phyloP scores from a whole-genome alignment of 257 asterid genomes.

The Plectranthus barbatus region DNA sequence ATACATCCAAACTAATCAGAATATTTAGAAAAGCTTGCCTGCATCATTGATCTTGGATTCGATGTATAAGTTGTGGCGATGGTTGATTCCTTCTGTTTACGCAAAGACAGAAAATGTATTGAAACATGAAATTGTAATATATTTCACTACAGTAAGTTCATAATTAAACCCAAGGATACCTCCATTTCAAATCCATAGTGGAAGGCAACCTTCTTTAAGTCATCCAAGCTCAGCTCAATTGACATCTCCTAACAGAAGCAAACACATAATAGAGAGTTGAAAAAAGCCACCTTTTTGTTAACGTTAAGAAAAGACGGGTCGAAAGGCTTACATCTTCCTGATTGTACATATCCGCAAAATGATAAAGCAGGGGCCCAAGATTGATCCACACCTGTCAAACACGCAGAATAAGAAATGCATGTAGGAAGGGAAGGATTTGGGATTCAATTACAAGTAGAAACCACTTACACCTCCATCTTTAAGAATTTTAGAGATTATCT shows the following conservation, averaged over 20 bases:
- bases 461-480: slow-evolving; percentile 89
- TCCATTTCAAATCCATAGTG: slow-evolving; percentile 78
- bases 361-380: slow-evolving; percentile 92
- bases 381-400: slow-evolving; percentile 86
- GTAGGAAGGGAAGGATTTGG: neutral
- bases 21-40: slow-evolving; percentile 34
- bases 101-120: neutral
- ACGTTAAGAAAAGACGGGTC: neutral
- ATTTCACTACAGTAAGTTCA: neutral
- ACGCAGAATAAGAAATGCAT: slow-evolving; percentile 18
- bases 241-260: slow-evolving; percentile 71
- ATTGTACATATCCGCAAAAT: slow-evolving; percentile 76
- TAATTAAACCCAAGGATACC: slow-evolving; percentile 31
- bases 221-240: slow-evolving; percentile 92
- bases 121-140: neutral
- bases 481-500: slow-evolving; percentile 73
- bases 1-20: neutral
- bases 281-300: neutral
- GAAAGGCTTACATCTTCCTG: slow-evolving; percentile 70
- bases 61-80: slow-evolving; percentile 72
- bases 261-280: slow-evolving; percentile 2
- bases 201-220: slow-evolving; percentile 72
- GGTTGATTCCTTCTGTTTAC: slow-evolving; percentile 66
- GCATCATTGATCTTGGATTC: slow-evolving; percentile 90
- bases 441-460: slow-evolving; percentile 11